Conservation (phyloP, 176 grass and related monocot genomes). For the Hsuehochloa calcarea region DNA sequence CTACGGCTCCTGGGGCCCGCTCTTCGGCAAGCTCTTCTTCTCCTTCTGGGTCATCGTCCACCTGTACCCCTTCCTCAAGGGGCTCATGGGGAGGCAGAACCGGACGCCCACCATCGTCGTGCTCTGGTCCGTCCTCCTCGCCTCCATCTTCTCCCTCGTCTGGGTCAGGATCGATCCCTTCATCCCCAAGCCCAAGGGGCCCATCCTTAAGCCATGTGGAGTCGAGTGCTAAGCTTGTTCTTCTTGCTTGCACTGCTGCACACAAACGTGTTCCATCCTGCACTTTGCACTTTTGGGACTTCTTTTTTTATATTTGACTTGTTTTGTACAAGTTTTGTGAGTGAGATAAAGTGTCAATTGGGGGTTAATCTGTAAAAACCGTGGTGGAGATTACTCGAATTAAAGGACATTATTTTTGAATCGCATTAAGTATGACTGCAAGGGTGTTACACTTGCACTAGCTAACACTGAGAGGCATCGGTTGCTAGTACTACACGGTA, state of each 20-base stretch:
- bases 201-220: conserved; percentile 84
- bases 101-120: conserved; percentile 90
- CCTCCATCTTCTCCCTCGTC: conserved; percentile 93
- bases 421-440: neutral
- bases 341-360: neutral
- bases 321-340: conserved; percentile 10
- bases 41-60: conserved; percentile 96
- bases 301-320: neutral
- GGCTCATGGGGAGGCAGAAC: conserved; percentile 91
- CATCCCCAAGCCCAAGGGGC: conserved; percentile 80
- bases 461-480: neutral
- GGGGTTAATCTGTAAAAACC: neutral
- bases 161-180: conserved; percentile 95
- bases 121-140: conserved; percentile 88
- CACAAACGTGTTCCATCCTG: neutral
- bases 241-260: neutral
- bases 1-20: conserved; percentile 83
- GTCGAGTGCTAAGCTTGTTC: conserved; percentile 56
- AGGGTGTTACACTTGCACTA: neutral
- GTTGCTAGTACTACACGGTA: too few species aligned
- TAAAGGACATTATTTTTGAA: neutral
- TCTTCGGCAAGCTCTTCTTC: conserved; percentile 99
- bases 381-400: neutral
- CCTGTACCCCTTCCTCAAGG: conserved; percentile 93
- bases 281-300: neutral